Conservation (phyloP, 78 protist species). For the Diacronema lutheri region DNA sequence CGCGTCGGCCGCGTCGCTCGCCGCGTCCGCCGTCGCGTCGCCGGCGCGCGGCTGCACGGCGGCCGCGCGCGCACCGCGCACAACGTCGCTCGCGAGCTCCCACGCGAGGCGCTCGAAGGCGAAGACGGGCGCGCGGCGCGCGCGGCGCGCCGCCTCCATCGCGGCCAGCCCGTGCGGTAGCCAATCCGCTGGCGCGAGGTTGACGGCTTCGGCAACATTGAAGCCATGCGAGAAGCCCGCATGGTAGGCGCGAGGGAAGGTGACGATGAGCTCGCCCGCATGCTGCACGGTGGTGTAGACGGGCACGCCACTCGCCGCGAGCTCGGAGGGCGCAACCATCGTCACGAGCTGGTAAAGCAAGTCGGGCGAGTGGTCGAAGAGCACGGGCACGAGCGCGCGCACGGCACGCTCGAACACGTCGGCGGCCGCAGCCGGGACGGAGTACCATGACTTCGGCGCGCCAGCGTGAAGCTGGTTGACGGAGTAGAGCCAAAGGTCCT, state of each 20-base stretch:
- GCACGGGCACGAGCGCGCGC: neutral
- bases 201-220: slow-evolving; percentile 41
- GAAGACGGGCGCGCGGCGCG: too few species aligned
- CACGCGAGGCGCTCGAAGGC: too few species aligned
- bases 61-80: too few species aligned
- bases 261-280: slow-evolving; percentile 27
- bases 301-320: neutral
- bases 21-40: too few species aligned
- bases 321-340: neutral
- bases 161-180: neutral
- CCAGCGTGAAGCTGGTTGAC: slow-evolving; percentile 36
- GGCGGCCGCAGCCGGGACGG: neutral
- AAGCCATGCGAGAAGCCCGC: slow-evolving; percentile 32
- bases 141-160: too few species aligned
- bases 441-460: slow-evolving; percentile 40
- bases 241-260: slow-evolving; percentile 40
- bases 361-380: neutral
- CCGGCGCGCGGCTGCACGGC: too few species aligned
- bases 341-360: neutral
- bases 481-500: slow-evolving; percentile 21
- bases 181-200: slow-evolving; percentile 34
- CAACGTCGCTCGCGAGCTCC: too few species aligned
- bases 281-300: neutral
- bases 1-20: too few species aligned
- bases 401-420: neutral